These are phyloP conservation scores for Magnusiomyces tetraspermus DNA, from an alignment of 1,139 yeast genomes.

Conservation along the genomic window DNA sequence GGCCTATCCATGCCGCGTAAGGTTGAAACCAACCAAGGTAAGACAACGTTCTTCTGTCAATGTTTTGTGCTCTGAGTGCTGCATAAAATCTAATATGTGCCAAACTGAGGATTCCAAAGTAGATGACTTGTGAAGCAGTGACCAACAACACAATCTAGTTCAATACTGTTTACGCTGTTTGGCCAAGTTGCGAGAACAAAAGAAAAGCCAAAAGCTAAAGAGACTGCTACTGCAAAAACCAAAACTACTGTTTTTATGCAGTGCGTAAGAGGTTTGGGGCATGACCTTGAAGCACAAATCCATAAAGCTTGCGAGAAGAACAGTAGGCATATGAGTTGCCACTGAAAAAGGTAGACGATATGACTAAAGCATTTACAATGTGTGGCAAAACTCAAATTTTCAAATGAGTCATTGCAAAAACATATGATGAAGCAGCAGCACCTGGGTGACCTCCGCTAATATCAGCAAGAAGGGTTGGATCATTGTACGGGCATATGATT, in stretches of 20 bases:
- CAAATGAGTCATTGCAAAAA: constrained; percentile 50
- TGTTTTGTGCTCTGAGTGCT: constrained; percentile 51
- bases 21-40: constrained; percentile 50
- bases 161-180: constrained; percentile 54
- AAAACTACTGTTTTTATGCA: constrained; percentile 55
- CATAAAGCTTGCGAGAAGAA: constrained; percentile 48
- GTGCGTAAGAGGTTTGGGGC: constrained; percentile 40
- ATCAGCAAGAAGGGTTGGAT: constrained; percentile 36
- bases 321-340: constrained; percentile 66
- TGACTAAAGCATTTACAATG: constrained; percentile 51
- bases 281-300: constrained; percentile 48
- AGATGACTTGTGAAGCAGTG: constrained; percentile 72
- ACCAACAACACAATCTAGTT: constrained; percentile 67
- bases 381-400: constrained; percentile 47
- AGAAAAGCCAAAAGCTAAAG: constrained; percentile 32
- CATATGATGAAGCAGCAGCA: constrained; percentile 56
- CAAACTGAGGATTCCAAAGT: constrained; percentile 53
- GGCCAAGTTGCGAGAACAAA: constrained; percentile 50
- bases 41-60: constrained; percentile 49
- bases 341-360: constrained; percentile 60
- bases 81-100: constrained; percentile 57
- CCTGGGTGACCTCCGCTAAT: constrained; percentile 46
- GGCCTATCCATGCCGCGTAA: constrained; percentile 38
- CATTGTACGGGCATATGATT: constrained; percentile 46
- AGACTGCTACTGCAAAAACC: constrained; percentile 39